phyloP scores from a whole-genome alignment of 148 eudicot genomes.

The Nepenthes mirabilis region DNA sequence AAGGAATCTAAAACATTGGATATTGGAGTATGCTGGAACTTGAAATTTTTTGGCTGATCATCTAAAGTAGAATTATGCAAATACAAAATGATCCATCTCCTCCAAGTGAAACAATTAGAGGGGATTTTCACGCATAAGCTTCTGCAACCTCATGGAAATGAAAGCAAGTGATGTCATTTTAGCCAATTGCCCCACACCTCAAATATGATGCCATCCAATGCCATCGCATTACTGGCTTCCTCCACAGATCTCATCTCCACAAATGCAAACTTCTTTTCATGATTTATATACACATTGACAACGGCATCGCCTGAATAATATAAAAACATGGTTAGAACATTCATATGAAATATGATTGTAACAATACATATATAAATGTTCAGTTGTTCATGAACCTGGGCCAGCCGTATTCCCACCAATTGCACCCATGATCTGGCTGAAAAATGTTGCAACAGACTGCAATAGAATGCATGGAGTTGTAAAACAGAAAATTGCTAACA shows the following conservation, averaged over 20 bases:
- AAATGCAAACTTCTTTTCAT: constrained; percentile 89
- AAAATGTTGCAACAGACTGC: constrained; percentile 92
- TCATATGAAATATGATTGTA: not conserved
- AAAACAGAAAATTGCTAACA: not conserved
- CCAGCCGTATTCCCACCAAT: constrained; percentile 97
- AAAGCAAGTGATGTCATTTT: not conserved
- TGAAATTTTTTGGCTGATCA: no score
- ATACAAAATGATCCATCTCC: no score
- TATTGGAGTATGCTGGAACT: no score
- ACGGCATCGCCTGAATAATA: constrained; percentile 71
- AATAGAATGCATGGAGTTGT: constrained; percentile 1
- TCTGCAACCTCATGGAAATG: not conserved
- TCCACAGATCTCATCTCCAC: constrained; percentile 89
- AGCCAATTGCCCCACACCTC: constrained; percentile 14
- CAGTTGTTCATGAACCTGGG: constrained; percentile 50
- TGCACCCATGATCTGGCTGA: constrained; percentile 92
- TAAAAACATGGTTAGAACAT: not conserved
- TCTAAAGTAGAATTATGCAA: no score
- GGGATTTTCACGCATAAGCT: no score
- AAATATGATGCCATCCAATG: constrained; percentile 57
- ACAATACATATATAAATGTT: not conserved
- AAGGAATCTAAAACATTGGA: no score
- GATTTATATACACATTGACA: constrained; percentile 89
- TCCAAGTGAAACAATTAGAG: no score
- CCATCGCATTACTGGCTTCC: constrained; percentile 84